Evolutionary conservation across 73 alveolate genomes (phyloP).

Genomic region (Paramecium sonneborni): DNA sequence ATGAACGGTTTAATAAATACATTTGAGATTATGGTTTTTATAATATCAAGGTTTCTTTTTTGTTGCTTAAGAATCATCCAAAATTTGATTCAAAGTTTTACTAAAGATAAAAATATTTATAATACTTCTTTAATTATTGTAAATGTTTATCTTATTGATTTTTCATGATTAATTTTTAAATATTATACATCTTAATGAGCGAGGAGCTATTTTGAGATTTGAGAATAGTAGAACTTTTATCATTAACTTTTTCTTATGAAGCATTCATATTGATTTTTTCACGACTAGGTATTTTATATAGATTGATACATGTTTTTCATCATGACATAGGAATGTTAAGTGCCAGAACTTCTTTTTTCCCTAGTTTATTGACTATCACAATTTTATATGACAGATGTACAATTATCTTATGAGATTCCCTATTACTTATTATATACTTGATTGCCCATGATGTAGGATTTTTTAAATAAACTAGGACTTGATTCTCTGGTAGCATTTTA

Average conservation of each 20-base stretch:
- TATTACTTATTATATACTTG: neutral
- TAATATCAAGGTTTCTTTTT: neutral
- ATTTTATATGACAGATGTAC: neutral
- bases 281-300: neutral
- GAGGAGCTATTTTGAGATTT: neutral
- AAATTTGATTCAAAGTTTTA: neutral
- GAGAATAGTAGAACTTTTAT: neutral
- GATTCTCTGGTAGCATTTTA: neutral
- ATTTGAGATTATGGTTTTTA: neutral
- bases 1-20: neutral
- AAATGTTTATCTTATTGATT: neutral
- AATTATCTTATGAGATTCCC: neutral
- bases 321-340: slow-evolving; percentile 1
- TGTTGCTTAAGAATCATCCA: neutral
- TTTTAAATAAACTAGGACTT: slow-evolving; percentile 12
- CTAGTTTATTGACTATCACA: neutral
- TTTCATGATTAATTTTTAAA: neutral
- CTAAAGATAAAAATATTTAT: neutral
- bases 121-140: neutral
- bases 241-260: neutral
- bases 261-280: neutral
- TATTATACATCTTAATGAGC: neutral
- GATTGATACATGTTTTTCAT: neutral
- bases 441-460: neutral
- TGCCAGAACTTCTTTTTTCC: neutral